A percentile compares a stretch with the other conserved stretches of the same genome.
Evolutionary conservation across 2,329 filamentous ascomycete species (phyloP).

Genomic region (Sclerotinia spermophila): DNA sequence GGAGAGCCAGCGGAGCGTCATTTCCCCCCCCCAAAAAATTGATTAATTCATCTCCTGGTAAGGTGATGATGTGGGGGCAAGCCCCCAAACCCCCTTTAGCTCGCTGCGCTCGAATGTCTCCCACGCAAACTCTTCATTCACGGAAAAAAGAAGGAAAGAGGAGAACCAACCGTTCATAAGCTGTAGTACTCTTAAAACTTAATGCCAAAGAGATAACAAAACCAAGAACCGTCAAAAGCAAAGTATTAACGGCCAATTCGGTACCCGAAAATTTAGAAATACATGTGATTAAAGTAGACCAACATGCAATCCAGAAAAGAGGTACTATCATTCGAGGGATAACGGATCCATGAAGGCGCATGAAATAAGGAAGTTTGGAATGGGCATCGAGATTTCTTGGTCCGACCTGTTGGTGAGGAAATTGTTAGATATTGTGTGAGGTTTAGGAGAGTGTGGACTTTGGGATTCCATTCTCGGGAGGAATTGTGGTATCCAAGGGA

Average conservation of each 20-base stretch:
- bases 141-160: background rate
- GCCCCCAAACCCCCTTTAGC: background rate
- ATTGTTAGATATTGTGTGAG: slow-evolving; percentile 5
- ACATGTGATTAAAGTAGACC: slow-evolving; percentile 66
- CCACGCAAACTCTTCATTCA: background rate
- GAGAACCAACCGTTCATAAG: slow-evolving; percentile 59
- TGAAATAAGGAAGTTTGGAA: slow-evolving; percentile 72
- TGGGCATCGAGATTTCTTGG: slow-evolving; percentile 69
- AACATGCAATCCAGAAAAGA: slow-evolving; percentile 56
- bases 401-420: slow-evolving; percentile 39
- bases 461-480: background rate
- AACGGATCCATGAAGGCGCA: slow-evolving; percentile 73
- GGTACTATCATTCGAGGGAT: slow-evolving; percentile 71
- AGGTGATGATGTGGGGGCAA: background rate
- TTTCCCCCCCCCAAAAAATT: no score
- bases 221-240: slow-evolving; percentile 73
- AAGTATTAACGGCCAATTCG: slow-evolving; percentile 55
- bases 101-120: background rate
- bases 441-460: background rate
- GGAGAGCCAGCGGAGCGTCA: slow-evolving; percentile 3
- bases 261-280: slow-evolving; percentile 36
- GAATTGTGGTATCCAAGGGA: background rate
- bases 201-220: slow-evolving; percentile 78
- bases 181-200: slow-evolving; percentile 72
- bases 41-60: background rate